These are phyloP conservation scores for Alternaria sp. DNA, from an alignment of 2,329 filamentous ascomycete genomes.

Conservation along the genomic window DNA sequence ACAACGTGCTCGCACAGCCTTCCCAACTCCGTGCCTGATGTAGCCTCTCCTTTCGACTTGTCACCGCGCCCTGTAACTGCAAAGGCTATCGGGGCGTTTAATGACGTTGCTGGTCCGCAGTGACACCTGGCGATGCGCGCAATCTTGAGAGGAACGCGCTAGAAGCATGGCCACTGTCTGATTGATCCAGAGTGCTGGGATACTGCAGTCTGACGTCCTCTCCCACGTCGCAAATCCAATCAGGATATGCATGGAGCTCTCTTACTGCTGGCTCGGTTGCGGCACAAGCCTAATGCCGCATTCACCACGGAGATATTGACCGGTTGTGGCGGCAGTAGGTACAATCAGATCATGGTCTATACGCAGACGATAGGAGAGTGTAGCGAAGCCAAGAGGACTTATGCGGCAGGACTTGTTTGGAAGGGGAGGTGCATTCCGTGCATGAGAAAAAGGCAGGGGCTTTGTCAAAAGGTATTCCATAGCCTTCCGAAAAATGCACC, in stretches of 20 bases:
- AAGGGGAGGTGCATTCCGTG: not conserved
- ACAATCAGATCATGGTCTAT: not conserved
- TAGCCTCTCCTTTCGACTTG: slow-evolving; percentile 1
- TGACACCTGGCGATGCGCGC: slow-evolving; percentile 9
- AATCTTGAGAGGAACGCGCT: slow-evolving; percentile 15
- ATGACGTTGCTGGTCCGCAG: slow-evolving; percentile 4
- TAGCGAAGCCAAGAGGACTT: slow-evolving; percentile 1
- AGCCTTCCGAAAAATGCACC: not conserved
- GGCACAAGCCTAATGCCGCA: slow-evolving; percentile 17
- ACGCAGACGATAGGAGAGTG: slow-evolving; percentile 13
- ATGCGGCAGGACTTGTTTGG: not conserved
- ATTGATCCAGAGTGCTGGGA: slow-evolving; percentile 2
- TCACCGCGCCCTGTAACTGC: slow-evolving; percentile 10
- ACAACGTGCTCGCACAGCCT: not conserved
- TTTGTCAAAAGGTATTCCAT: not conserved
- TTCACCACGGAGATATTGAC: slow-evolving; percentile 8
- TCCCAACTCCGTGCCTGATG: not conserved
- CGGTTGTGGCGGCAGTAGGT: slow-evolving; percentile 15
- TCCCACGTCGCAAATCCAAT: slow-evolving; percentile 6
- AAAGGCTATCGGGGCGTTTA: not conserved
- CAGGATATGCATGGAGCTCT: not conserved
- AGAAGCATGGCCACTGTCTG: slow-evolving; percentile 13
- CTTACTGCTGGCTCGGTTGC: slow-evolving; percentile 1
- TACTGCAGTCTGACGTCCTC: slow-evolving; percentile 18
- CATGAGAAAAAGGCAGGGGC: not conserved